phyloP scores from a whole-genome alignment of 345 rosid species.

The Citropsis articulata region DNA sequence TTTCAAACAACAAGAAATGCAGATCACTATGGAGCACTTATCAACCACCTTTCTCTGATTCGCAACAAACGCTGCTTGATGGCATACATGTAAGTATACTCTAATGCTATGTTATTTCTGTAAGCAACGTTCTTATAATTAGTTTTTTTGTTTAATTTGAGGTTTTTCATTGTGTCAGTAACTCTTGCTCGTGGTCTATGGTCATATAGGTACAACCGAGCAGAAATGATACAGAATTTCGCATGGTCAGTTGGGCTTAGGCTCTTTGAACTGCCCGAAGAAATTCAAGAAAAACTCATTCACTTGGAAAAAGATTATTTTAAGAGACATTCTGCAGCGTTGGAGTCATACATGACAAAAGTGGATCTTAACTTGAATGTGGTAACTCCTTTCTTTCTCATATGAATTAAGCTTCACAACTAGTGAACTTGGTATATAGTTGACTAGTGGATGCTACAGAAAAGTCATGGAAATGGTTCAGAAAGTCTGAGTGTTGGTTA shows the following conservation, averaged over 20 bases:
- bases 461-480: not conserved
- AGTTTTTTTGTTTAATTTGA: not conserved
- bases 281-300: conserved; percentile 69
- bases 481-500: not conserved
- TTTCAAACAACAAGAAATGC: conserved; percentile 72
- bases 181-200: conserved; percentile 9
- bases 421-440: not conserved
- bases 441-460: not conserved
- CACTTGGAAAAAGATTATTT: conserved; percentile 65
- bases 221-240: conserved; percentile 69
- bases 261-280: conserved; percentile 68
- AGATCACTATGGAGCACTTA: conserved; percentile 84
- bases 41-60: conserved; percentile 79
- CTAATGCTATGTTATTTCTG: conserved; percentile 1
- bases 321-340: conserved; percentile 59
- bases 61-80: conserved; percentile 92
- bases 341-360: conserved; percentile 70
- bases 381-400: conserved; percentile 37
- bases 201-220: conserved; percentile 69
- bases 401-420: not conserved
- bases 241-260: conserved; percentile 73
- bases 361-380: conserved; percentile 75
- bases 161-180: not conserved
- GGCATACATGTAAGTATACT: conserved; percentile 71
- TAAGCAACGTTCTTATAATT: conserved; percentile 1